phyloP scores from a whole-genome alignment of 192 early-diverging fungal genomes.

The Linnemannia zychae region DNA sequence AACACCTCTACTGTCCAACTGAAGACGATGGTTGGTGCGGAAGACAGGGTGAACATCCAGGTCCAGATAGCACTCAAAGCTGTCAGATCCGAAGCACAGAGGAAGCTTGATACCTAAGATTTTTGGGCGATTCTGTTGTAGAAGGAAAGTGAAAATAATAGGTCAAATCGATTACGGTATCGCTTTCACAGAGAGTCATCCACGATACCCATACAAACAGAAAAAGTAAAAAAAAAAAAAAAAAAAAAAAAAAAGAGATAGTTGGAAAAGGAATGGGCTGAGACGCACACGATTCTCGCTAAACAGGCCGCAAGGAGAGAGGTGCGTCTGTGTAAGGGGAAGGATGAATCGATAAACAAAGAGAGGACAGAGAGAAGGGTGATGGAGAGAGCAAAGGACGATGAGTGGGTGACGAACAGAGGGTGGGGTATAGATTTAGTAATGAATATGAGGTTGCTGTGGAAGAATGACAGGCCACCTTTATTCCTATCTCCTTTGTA shows the following conservation, averaged over 20 bases:
- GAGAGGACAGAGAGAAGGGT: too few species aligned
- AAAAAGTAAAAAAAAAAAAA: conserved; percentile 10
- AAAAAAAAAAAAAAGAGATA: neutral
- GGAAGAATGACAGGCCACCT: too few species aligned
- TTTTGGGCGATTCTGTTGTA: neutral
- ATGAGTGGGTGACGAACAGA: too few species aligned
- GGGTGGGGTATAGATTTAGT: too few species aligned
- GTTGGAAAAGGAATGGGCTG: conserved; percentile 15
- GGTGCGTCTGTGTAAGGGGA: conserved; percentile 7
- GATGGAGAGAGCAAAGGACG: too few species aligned
- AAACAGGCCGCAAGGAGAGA: conserved; percentile 33
- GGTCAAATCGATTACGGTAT: neutral
- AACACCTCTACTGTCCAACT: conserved; percentile 25
- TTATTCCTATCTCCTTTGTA: too few species aligned
- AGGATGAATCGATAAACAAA: too few species aligned
- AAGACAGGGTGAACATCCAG: conserved; percentile 32
- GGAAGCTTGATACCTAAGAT: conserved; percentile 18
- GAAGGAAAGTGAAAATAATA: conserved; percentile 6
- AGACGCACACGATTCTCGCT: conserved; percentile 25
- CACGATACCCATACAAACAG: conserved; percentile 22
- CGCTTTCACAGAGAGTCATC: conserved; percentile 22
- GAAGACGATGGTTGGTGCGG: conserved; percentile 21
- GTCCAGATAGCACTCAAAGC: conserved; percentile 10
- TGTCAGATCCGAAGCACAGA: conserved; percentile 32
- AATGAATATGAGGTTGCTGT: too few species aligned